Evolutionary conservation across 208 protist genomes (phyloP).

Genomic region (Trypanosoma mega): DNA sequence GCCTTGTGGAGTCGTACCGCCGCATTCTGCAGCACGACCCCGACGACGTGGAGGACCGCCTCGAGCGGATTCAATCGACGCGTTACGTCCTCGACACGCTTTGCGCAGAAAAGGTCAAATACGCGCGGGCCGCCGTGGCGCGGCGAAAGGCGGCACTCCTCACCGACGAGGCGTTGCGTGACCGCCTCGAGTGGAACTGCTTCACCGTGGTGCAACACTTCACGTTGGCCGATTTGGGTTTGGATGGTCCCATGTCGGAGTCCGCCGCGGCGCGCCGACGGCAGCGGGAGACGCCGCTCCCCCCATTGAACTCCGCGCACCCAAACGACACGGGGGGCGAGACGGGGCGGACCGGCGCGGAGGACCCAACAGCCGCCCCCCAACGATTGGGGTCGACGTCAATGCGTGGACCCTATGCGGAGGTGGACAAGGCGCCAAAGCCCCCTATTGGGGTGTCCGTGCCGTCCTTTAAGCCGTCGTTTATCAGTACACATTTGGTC

Average conservation of each 20-base stretch:
- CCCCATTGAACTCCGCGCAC: too few relatives aligned
- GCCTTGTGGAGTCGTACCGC: slow-evolving; percentile 77
- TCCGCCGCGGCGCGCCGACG: slow-evolving; percentile 41
- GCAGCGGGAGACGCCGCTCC: too few relatives aligned
- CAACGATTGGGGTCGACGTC: too few relatives aligned
- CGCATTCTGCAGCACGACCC: slow-evolving; percentile 59
- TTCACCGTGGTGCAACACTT: slow-evolving; percentile 82
- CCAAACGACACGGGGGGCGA: not conserved
- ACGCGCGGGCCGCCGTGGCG: slow-evolving; percentile 69
- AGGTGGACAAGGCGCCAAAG: slow-evolving; percentile 15
- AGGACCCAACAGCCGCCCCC: too few relatives aligned
- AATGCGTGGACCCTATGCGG: not conserved
- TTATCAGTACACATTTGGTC: slow-evolving; percentile 69
- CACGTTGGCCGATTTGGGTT: slow-evolving; percentile 56
- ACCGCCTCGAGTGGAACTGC: slow-evolving; percentile 73
- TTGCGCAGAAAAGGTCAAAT: slow-evolving; percentile 74
- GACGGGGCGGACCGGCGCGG: not conserved
- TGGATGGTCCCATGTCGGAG: slow-evolving; percentile 73
- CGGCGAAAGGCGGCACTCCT: slow-evolving; percentile 77
- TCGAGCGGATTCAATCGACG: slow-evolving; percentile 50
- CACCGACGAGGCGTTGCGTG: slow-evolving; percentile 83
- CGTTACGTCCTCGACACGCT: slow-evolving; percentile 59
- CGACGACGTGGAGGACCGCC: slow-evolving; percentile 73
- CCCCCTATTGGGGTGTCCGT: slow-evolving; percentile 28
- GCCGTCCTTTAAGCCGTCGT: slow-evolving; percentile 49